Percentiles rank a stretch among this genome's conserved stretches.
phyloP scores from a whole-genome alignment of 1,284 basidiomycete genomes.

The Austropuccinia psidii region DNA sequence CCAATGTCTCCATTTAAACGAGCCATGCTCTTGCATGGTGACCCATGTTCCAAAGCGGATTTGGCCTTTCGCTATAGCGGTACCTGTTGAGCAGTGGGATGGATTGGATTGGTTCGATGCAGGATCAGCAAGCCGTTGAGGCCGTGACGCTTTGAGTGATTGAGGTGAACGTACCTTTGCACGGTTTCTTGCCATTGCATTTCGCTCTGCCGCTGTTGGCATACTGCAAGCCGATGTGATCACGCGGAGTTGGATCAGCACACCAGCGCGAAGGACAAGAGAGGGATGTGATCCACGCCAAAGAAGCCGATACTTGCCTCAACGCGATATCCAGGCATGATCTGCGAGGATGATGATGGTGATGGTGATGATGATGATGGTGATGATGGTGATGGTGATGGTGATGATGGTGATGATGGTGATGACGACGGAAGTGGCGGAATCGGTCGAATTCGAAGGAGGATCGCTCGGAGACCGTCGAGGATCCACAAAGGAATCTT shows the following conservation, averaged over 20 bases:
- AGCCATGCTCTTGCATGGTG: conserved; percentile 3
- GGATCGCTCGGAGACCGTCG: no score
- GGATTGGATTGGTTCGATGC: neutral
- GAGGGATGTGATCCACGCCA: neutral
- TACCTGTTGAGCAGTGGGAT: neutral
- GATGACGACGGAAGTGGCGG: no score
- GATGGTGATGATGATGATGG: neutral
- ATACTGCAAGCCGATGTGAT: conserved; percentile 5
- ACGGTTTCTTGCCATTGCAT: conserved; percentile 26
- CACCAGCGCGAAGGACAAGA: neutral
- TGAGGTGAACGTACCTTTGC: neutral
- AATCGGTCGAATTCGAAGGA: no score
- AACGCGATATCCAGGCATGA: conserved; percentile 16
- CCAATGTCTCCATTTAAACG: conserved; percentile 36
- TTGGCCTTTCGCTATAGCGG: conserved; percentile 20
- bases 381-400: no score
- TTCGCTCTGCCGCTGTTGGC: conserved; percentile 5
- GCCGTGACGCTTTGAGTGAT: neutral
- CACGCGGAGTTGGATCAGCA: neutral
- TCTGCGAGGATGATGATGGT: neutral
- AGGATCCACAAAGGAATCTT: no score
- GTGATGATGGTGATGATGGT: no score
- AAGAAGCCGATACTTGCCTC: neutral
- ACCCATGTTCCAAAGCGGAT: conserved; percentile 29
- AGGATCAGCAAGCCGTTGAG: neutral